Percentiles rank a stretch among this genome's conserved stretches.
These are phyloP conservation scores for Astragalus glycyphyllos DNA, from an alignment of 306 rosid genomes.

Conservation along the genomic window DNA sequence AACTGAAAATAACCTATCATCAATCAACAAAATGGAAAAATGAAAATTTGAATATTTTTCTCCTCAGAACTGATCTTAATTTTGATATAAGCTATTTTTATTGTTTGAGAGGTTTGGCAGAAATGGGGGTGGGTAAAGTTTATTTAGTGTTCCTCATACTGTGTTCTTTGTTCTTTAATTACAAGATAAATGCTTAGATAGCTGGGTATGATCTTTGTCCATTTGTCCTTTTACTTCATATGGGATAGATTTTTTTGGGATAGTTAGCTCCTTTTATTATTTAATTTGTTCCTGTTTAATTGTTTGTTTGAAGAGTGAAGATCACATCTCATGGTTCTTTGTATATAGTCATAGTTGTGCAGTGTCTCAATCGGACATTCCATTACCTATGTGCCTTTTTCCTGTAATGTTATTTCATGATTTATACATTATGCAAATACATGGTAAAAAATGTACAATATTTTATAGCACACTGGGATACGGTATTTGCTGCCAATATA, in stretches of 20 bases:
- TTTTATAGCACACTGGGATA: slow-evolving; percentile 17
- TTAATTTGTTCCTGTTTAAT: neutral
- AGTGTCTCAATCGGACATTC: slow-evolving; percentile 15
- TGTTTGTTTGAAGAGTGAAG: neutral
- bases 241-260: neutral
- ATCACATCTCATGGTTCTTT: neutral
- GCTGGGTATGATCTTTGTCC: neutral
- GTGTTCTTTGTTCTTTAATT: neutral
- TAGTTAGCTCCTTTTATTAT: neutral
- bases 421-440: slow-evolving; percentile 20
- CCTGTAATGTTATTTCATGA: slow-evolving; percentile 3
- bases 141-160: neutral
- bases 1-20: too few species aligned
- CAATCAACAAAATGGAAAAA: too few species aligned
- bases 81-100: neutral
- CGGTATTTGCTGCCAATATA: slow-evolving; percentile 11
- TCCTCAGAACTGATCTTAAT: too few species aligned
- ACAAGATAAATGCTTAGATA: neutral
- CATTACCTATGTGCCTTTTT: neutral
- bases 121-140: neutral
- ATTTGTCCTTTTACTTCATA: neutral
- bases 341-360: slow-evolving; percentile 26
- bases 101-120: neutral
- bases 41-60: too few species aligned
- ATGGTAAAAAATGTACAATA: too few species aligned